Evolutionary conservation across 2,329 filamentous ascomycete species (phyloP), one percentile per base, ranked within the genome.

Genomic region (Meredithiella fracta): DNA sequence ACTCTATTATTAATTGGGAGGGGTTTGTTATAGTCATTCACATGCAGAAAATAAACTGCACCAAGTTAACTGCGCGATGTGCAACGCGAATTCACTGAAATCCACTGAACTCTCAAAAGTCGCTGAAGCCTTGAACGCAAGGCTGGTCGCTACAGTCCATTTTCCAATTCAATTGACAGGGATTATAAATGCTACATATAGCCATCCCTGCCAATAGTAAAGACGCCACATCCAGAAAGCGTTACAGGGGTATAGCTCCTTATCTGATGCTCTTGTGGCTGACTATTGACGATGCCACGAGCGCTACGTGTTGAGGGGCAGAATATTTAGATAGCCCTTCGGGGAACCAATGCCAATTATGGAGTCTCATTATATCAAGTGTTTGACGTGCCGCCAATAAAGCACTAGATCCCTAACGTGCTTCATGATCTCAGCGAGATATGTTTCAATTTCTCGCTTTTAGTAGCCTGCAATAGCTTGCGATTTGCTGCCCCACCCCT

Each of bases 101-200:
- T 23, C 7, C 44, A 49, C 20, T n/a, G n/a, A n/a, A 3, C 22
- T 49, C 25, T 14, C 23, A 26, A 23, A 49, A 49, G n/a, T 49
- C 47, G 29, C 47, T 25, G 25, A 54, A 59, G 57, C 57, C 57
- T 59, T 56, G 57, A 37, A 17, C 53, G 22, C 53, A 59, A 59
- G 57, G 57, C 57, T 59, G 54, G 50, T 29, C 14, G 42, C 42
- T 14, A 25, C 5, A 47, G n/a, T 51, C n/a, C 37, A 38, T 40
- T 40, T 17, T 34, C 5, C 5, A 31, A 40, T 20, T n/a, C 9
- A 22, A 37, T 53, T 11, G 20, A 17, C 51, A 38, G 50, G 29
- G 50, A 52, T 38, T 20, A 50, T 37, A 7, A 3, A 37, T 40
- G 11, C 34, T 34, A 40, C 11, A 6, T 9, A 42, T 17, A 53